Evolutionary conservation across 2,329 filamentous ascomycete species (phyloP).

Genomic region (Exophiala dermatitidis): DNA sequence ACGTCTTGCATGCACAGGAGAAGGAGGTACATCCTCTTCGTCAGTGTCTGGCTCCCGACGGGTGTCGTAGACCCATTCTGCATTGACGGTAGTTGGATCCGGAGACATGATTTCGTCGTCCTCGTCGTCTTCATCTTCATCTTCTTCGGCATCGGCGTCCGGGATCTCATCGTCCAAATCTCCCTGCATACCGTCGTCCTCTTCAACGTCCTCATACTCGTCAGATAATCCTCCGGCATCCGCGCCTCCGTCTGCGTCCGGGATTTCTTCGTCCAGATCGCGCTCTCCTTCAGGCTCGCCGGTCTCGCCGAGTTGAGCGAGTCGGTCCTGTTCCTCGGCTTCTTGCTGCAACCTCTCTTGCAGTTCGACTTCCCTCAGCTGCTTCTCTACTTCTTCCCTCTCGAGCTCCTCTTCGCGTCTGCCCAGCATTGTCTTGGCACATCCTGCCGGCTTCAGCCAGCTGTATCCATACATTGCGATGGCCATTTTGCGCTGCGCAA

Average conservation of each 20-base stretch:
- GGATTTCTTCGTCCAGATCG: slow-evolving; percentile 43
- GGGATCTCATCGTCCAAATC: slow-evolving; percentile 43
- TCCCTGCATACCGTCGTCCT: slow-evolving; percentile 34
- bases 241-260: slow-evolving; percentile 37
- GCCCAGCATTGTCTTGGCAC: slow-evolving; percentile 83
- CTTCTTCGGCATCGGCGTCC: slow-evolving; percentile 45
- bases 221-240: slow-evolving; percentile 32
- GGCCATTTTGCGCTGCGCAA: slow-evolving; percentile 69
- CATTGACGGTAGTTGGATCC: slow-evolving; percentile 23
- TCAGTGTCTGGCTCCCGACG: slow-evolving; percentile 24
- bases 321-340: slow-evolving; percentile 35
- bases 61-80: slow-evolving; percentile 24
- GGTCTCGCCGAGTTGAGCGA: slow-evolving; percentile 35
- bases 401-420: slow-evolving; percentile 84
- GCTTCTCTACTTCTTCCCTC: slow-evolving; percentile 71
- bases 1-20: neutral
- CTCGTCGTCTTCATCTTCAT: slow-evolving; percentile 45
- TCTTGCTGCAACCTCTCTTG: slow-evolving; percentile 39
- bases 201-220: slow-evolving; percentile 33
- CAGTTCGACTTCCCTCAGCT: slow-evolving; percentile 68
- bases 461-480: slow-evolving; percentile 79
- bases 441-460: slow-evolving; percentile 85
- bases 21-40: slow-evolving; percentile 3
- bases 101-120: slow-evolving; percentile 34
- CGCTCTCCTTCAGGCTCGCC: slow-evolving; percentile 33